phyloP scores from a whole-genome alignment of 2,329 filamentous ascomycete species.

The Fusarium sp. region DNA sequence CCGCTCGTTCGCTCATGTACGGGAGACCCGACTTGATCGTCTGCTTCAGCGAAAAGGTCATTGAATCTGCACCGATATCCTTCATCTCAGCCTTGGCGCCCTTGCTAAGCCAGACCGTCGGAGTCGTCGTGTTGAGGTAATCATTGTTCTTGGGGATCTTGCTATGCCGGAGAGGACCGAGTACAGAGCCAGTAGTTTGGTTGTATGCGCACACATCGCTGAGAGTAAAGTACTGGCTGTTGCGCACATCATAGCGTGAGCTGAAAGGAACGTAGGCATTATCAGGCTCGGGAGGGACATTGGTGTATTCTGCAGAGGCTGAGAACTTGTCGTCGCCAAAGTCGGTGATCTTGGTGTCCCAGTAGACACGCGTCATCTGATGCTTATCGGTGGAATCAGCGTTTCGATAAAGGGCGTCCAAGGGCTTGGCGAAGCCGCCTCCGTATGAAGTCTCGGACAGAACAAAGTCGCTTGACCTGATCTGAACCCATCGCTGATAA shows the following conservation, averaged over 20 bases:
- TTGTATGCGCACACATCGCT: constrained; percentile 23
- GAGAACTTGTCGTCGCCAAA: constrained; percentile 10
- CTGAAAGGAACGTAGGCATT: background rate
- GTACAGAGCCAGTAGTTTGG: background rate
- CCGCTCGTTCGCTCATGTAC: background rate
- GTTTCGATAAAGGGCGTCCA: constrained; percentile 6
- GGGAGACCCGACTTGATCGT: background rate
- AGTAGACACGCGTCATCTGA: constrained; percentile 24
- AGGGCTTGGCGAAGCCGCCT: background rate
- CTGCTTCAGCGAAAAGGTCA: constrained; percentile 25
- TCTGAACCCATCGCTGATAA: constrained; percentile 27
- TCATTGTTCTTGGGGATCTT: background rate
- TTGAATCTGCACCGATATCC: constrained; percentile 13
- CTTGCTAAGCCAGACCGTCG: constrained; percentile 25
- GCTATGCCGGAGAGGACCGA: background rate
- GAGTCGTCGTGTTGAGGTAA: constrained; percentile 5
- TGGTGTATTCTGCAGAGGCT: constrained; percentile 19
- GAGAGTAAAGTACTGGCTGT: constrained; percentile 30
- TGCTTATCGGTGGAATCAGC: constrained; percentile 18
- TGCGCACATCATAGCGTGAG: background rate
- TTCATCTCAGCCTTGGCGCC: constrained; percentile 24
- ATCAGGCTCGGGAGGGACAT: background rate
- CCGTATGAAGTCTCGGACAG: constrained; percentile 7
- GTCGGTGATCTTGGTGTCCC: constrained; percentile 24
- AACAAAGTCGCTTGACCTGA: constrained; percentile 34